phyloP scores from a whole-genome alignment of 192 early-diverging fungal genomes.

The Backusella parvicylindrica region DNA sequence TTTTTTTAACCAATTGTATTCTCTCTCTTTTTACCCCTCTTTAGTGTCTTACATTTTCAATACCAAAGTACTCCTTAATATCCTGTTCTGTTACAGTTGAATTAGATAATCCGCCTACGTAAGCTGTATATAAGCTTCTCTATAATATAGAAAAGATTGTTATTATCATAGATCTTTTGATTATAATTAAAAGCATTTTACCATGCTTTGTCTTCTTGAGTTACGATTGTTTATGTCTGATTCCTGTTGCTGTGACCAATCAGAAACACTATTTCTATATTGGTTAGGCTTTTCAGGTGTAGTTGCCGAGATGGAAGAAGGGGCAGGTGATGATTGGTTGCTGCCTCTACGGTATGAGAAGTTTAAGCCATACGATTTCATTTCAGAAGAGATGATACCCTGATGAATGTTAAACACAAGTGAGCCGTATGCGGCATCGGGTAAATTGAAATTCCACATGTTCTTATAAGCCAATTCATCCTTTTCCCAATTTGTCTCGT shows the following conservation, averaged over 20 bases:
- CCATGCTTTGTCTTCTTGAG: slow-evolving; percentile 11
- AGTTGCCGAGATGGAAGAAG: not conserved
- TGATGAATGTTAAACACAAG: slow-evolving; percentile 48
- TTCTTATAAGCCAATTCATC: slow-evolving; percentile 59
- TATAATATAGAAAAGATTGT: not conserved
- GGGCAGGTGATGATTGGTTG: slow-evolving; percentile 11
- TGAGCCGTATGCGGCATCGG: slow-evolving; percentile 53
- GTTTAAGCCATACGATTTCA: slow-evolving; percentile 58
- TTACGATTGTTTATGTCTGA: not conserved
- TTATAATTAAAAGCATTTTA: not conserved
- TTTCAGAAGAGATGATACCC: slow-evolving; percentile 52
- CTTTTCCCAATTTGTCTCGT: slow-evolving; percentile 12
- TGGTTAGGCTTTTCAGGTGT: slow-evolving; percentile 20
- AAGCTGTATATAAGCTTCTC: slow-evolving; percentile 25
- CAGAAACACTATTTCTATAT: slow-evolving; percentile 11
- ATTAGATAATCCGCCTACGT: slow-evolving; percentile 31
- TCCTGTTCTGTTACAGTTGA: slow-evolving; percentile 34
- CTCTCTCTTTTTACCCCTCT: not conserved
- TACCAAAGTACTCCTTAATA: slow-evolving; percentile 33
- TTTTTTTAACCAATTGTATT: not conserved
- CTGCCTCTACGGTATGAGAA: slow-evolving; percentile 51
- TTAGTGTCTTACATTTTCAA: slow-evolving; percentile 26
- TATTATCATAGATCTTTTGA: too few relatives aligned
- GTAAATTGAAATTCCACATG: slow-evolving; percentile 64
- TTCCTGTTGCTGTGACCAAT: not conserved